phyloP scores from a whole-genome alignment of 2,329 filamentous ascomycete species.

The Zopfia rhizophila region DNA sequence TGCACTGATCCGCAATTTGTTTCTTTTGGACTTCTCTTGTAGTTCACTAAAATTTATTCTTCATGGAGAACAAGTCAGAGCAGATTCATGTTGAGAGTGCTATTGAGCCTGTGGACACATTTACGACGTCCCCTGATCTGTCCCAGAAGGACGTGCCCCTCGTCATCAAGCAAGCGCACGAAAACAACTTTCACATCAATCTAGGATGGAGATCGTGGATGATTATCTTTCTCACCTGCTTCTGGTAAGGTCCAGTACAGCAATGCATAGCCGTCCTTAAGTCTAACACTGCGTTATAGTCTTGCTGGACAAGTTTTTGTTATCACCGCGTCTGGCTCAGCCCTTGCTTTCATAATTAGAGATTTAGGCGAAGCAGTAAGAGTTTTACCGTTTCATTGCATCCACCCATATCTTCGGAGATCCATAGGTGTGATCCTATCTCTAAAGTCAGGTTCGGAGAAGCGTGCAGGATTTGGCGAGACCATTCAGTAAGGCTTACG shows the following conservation, averaged over 20 bases:
- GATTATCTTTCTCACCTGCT: constrained; percentile 58
- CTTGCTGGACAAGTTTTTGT: constrained; percentile 64
- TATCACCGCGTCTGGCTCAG: constrained; percentile 62
- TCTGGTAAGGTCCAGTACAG: constrained; percentile 28
- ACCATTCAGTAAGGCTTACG: no score
- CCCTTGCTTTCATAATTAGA: constrained; percentile 65
- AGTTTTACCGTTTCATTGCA: not conserved
- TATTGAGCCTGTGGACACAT: constrained; percentile 4
- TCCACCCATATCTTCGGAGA: not conserved
- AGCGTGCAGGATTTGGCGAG: no score
- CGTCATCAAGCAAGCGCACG: constrained; percentile 9
- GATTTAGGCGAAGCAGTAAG: constrained; percentile 58
- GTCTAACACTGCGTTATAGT: constrained; percentile 1
- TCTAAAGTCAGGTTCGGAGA: no score
- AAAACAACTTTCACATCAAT: constrained; percentile 8
- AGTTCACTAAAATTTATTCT: not conserved
- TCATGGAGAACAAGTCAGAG: constrained; percentile 8
- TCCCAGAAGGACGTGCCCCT: constrained; percentile 5
- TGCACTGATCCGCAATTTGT: not conserved
- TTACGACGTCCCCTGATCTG: not conserved
- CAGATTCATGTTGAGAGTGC: constrained; percentile 3
- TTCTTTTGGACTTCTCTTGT: not conserved
- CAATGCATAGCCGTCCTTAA: constrained; percentile 29
- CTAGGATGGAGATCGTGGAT: constrained; percentile 61
- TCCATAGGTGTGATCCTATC: no score